Percentiles rank a stretch among this genome's conserved stretches.
phyloP scores from a whole-genome alignment of 1,284 basidiomycete genomes.

The Malassezia psittaci region DNA sequence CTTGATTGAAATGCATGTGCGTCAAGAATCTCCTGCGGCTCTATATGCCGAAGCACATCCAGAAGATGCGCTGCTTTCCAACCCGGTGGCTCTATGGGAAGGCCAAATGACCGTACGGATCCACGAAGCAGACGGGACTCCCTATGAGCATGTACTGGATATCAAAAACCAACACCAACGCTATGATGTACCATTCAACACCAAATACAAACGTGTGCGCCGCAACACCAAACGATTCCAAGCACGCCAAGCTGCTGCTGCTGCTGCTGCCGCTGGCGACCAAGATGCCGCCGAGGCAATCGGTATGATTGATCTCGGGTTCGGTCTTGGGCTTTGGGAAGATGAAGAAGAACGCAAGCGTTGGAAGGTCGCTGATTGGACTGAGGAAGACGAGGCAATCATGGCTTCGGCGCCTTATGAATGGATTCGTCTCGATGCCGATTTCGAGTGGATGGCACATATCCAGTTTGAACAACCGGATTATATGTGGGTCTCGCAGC shows the following conservation, averaged over 20 bases:
- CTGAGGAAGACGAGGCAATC: conserved; percentile 81
- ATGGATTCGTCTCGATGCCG: conserved; percentile 98
- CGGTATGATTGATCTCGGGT: conserved; percentile 86
- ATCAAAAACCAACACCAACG: conserved; percentile 75
- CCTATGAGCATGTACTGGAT: conserved; percentile 95
- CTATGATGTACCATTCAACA: conserved; percentile 96
- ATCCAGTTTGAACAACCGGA: conserved; percentile 90
- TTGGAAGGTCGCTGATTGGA: conserved; percentile 88
- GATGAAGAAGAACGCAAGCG: conserved; percentile 64
- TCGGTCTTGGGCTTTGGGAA: conserved; percentile 92
- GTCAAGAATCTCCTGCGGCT: conserved; percentile 70
- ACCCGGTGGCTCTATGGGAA: conserved; percentile 50
- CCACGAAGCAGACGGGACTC: conserved; percentile 96
- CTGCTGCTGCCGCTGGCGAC: conserved; percentile 66
- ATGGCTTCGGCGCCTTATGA: conserved; percentile 84
- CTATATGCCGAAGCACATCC: conserved; percentile 36
- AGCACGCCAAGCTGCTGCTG: conserved; percentile 82
- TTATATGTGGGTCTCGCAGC: conserved; percentile 97
- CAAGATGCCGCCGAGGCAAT: conserved; percentile 76
- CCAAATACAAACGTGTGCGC: conserved; percentile 96
- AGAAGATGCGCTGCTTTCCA: conserved; percentile 36
- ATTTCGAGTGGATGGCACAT: conserved; percentile 93
- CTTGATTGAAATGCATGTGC: conserved; percentile 88
- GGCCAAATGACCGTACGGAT: conserved; percentile 98
- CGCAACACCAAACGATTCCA: conserved; percentile 88